phyloP scores from a whole-genome alignment of 169 alveolate genomes.

The Eimeria necatrix region DNA sequence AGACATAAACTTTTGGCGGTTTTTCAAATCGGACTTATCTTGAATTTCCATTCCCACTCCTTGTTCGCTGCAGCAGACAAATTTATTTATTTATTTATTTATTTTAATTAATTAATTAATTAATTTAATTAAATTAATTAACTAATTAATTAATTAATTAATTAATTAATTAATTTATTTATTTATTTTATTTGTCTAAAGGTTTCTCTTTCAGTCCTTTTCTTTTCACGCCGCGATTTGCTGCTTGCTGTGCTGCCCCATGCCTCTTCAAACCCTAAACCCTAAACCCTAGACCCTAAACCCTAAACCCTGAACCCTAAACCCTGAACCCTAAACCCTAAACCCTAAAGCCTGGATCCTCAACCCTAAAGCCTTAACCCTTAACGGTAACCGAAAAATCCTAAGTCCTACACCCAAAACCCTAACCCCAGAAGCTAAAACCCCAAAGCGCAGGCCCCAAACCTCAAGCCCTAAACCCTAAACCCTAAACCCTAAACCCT shows the following conservation, averaged over 20 bases:
- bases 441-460: too few relatives aligned
- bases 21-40: background rate
- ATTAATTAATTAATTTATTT: background rate
- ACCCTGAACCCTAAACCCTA: background rate
- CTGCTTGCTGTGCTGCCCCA: background rate
- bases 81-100: too few relatives aligned
- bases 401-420: background rate
- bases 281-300: conserved; percentile 67
- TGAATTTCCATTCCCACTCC: conserved; percentile 1
- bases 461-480: background rate
- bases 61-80: background rate
- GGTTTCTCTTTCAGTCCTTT: background rate
- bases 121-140: too few relatives aligned
- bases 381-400: background rate
- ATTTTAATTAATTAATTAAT: too few relatives aligned
- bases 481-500: background rate
- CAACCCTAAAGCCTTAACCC: background rate
- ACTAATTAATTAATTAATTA: too few relatives aligned
- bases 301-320: background rate
- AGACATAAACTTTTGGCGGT: background rate
- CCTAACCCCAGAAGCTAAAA: too few relatives aligned
- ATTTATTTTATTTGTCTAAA: background rate
- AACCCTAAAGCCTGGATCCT: background rate
- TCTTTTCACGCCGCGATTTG: background rate
- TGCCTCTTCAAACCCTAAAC: background rate